A percentile compares a stretch with the other conserved stretches of the same genome.
Conservation (phyloP, 495 filamentous ascomycete species). For the Emericellopsis terricola region DNA sequence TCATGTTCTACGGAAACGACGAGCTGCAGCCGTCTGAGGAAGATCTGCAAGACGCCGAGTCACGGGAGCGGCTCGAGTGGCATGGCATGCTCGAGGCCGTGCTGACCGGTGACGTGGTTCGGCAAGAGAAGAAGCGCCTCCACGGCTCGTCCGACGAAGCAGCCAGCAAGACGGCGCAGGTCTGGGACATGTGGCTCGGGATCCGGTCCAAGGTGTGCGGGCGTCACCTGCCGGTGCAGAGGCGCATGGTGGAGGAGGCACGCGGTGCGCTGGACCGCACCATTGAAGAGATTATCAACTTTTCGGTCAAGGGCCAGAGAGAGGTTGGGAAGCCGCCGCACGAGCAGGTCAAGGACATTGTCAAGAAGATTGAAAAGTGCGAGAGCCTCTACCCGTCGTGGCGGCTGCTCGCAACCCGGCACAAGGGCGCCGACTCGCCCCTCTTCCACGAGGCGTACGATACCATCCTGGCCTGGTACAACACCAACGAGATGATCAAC, state of each 20-base stretch:
- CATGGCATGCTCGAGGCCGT: constrained; percentile 94
- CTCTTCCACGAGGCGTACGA: constrained; percentile 66
- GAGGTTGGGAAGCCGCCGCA: constrained; percentile 75
- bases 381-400: constrained; percentile 71
- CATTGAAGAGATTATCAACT: constrained; percentile 75
- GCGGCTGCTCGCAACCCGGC: constrained; percentile 47
- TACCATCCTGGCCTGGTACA: constrained; percentile 86
- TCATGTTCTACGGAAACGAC: constrained; percentile 70
- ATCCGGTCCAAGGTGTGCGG: constrained; percentile 69
- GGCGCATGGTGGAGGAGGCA: constrained; percentile 66
- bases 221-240: constrained; percentile 63
- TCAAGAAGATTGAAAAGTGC: constrained; percentile 72
- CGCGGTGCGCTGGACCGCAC: constrained; percentile 46
- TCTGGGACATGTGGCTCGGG: constrained; percentile 79
- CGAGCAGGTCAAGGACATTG: constrained; percentile 76
- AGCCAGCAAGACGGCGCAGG: constrained; percentile 50
- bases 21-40: constrained; percentile 76
- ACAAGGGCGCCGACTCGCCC: constrained; percentile 54
- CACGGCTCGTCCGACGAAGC: constrained; percentile 65
- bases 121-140: constrained; percentile 90
- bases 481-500: constrained; percentile 94
- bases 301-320: constrained; percentile 83
- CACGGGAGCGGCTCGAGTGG: constrained; percentile 89
- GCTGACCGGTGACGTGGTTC: constrained; percentile 88
- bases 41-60: constrained; percentile 73